Base-by-base conservation (phyloP, 768 basidiomycete genomes). In the Lactifluus volemus region DNA sequence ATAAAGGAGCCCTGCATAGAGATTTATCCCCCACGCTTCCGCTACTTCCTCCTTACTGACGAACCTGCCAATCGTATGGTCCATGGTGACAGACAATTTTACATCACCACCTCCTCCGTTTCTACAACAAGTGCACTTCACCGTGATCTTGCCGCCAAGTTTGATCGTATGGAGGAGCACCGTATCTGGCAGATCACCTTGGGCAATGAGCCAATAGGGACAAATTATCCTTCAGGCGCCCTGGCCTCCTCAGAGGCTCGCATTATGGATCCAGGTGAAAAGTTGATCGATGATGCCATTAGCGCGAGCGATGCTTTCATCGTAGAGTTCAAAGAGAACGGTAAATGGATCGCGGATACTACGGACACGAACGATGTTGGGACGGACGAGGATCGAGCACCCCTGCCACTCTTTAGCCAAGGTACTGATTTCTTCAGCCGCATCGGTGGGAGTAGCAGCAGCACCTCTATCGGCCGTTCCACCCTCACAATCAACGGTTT, bases 281-380 rank as follows among this genome's bases (percentile, higher is more conserved):
- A 75, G 65, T 79, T 79, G 0, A 71, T 90, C 14, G 84, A 83
- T 50, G 86, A 87, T 29, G 71, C 77, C 45, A 75, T 89, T 32
- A 75, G 82, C 60, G 75, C 77, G 2, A 85, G 81, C 29, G 90
- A 93, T 68, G 74, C 78, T 1, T 86, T 94, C 71, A 82, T 85
- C 1, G 81, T 93, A n/a, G 93, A 97, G 67, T 81, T 86, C 68
- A 81, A 83, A 67, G 69, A 73, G 39, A 67, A 76, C n/a, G 79
- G 77, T 47, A 74, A 75, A 17, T 92, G 89, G 89, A 68, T 84
- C 21, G 74, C 80, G 49, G 67, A 60, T 44, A 45, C 50, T 21
- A 30, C 48, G 36, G 51, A 51, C 38, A 47, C 51, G 25, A 56
- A 38, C 30, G 63, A 53, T 19, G 38, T 41, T 19, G 21, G 32